Evolutionary conservation across 768 basidiomycete species (phyloP).

Genomic region (Lactifluus subvellereus): DNA sequence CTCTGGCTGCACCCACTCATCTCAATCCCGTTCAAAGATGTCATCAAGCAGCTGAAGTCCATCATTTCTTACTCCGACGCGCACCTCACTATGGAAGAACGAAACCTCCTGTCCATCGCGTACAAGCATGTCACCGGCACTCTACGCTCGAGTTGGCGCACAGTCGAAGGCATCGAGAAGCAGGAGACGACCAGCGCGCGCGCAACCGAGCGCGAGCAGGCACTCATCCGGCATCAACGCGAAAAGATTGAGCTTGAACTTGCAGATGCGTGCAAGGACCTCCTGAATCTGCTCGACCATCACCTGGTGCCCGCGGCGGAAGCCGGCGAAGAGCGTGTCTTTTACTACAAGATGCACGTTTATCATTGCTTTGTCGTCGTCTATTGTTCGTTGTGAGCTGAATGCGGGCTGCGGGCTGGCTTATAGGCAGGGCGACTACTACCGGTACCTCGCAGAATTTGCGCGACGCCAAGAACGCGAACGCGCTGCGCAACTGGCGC

Average conservation of each 20-base stretch:
- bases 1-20: not conserved
- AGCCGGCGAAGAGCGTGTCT: slow-evolving; percentile 77
- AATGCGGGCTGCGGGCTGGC: not conserved
- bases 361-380: not conserved
- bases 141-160: slow-evolving; percentile 80
- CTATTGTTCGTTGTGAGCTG: slow-evolving; percentile 11
- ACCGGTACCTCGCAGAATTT: slow-evolving; percentile 86
- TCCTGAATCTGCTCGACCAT: slow-evolving; percentile 63
- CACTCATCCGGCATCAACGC: slow-evolving; percentile 67
- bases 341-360: slow-evolving; percentile 82
- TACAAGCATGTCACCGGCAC: slow-evolving; percentile 88
- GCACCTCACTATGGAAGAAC: slow-evolving; percentile 75
- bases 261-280: slow-evolving; percentile 71
- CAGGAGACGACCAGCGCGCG: slow-evolving; percentile 43
- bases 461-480: slow-evolving; percentile 65
- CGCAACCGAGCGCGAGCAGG: slow-evolving; percentile 48
- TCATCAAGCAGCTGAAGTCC: slow-evolving; percentile 71
- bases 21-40: slow-evolving; percentile 40
- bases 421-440: slow-evolving; percentile 80
- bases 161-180: slow-evolving; percentile 70
- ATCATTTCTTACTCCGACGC: slow-evolving; percentile 63
- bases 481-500: slow-evolving; percentile 64
- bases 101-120: slow-evolving; percentile 82
- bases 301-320: slow-evolving; percentile 53
- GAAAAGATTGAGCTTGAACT: slow-evolving; percentile 74